These are phyloP conservation scores for Entophlyctis luteolus DNA, from an alignment of 192 early-diverging fungal species.

Conservation along the genomic window DNA sequence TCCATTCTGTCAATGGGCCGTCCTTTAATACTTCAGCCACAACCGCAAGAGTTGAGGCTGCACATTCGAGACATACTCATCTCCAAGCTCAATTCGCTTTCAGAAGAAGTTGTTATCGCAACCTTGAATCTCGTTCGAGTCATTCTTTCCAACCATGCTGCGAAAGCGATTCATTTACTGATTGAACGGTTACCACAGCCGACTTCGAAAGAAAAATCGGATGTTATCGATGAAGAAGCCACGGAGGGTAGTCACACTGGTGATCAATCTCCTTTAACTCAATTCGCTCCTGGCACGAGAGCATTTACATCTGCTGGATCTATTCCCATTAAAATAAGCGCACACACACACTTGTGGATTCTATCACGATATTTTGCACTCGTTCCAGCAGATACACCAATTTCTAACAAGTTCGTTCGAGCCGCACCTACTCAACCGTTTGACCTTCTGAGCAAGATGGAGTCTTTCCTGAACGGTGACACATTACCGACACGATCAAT, in stretches of 20 bases:
- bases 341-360: slow-evolving; percentile 32
- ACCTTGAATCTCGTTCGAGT: slow-evolving; percentile 75
- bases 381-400: slow-evolving; percentile 28
- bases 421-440: not conserved
- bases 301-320: no score
- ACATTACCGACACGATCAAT: not conserved
- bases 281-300: no score
- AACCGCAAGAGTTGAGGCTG: slow-evolving; percentile 25
- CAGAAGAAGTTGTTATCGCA: slow-evolving; percentile 78
- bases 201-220: not conserved
- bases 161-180: slow-evolving; percentile 71
- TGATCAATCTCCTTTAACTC: no score
- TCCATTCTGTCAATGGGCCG: slow-evolving; percentile 9
- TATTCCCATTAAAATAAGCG: slow-evolving; percentile 19
- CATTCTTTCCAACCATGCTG: slow-evolving; percentile 71
- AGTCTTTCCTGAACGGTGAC: slow-evolving; percentile 1
- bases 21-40: not conserved
- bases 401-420: not conserved
- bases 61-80: slow-evolving; percentile 65
- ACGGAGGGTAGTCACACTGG: no score
- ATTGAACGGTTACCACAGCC: slow-evolving; percentile 50
- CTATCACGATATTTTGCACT: slow-evolving; percentile 41
- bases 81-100: slow-evolving; percentile 82
- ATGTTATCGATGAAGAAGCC: not conserved
- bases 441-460: not conserved